phyloP scores from a whole-genome alignment of 225 moss, liverwort and hornwort species.

The Pseudoscleropodium purum region DNA sequence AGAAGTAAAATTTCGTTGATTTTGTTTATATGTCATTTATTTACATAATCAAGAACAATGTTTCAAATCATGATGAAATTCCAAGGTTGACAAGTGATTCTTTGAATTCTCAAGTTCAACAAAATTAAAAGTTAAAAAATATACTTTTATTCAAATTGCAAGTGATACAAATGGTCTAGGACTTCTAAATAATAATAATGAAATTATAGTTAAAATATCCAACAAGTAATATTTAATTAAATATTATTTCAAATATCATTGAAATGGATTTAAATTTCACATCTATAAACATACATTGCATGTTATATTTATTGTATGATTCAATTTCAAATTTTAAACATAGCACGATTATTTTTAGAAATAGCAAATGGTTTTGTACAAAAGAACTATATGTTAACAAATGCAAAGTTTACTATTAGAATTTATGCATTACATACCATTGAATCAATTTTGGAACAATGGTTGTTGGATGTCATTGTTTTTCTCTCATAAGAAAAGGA shows the following conservation, averaged over 20 bases:
- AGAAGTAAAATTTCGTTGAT: no score
- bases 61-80: background rate
- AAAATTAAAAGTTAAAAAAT: no score
- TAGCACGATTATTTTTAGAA: background rate
- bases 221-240: background rate
- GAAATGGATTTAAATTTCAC: background rate
- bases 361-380: background rate
- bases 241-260: background rate
- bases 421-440: background rate
- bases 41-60: background rate
- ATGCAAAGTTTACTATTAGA: background rate
- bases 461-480: constrained; percentile 23
- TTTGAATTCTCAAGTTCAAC: background rate
- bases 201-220: no score
- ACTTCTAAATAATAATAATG: background rate
- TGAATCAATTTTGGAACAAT: background rate
- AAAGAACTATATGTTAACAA: background rate
- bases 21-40: background rate
- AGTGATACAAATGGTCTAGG: background rate
- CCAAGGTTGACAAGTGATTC: background rate
- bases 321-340: background rate
- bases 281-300: rapidly evolving
- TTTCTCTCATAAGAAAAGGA: background rate
- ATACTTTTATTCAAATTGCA: background rate
- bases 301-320: background rate